Evolutionary conservation across 176 grass and related monocot species (phyloP).

Genomic region (Stipa capillata): DNA sequence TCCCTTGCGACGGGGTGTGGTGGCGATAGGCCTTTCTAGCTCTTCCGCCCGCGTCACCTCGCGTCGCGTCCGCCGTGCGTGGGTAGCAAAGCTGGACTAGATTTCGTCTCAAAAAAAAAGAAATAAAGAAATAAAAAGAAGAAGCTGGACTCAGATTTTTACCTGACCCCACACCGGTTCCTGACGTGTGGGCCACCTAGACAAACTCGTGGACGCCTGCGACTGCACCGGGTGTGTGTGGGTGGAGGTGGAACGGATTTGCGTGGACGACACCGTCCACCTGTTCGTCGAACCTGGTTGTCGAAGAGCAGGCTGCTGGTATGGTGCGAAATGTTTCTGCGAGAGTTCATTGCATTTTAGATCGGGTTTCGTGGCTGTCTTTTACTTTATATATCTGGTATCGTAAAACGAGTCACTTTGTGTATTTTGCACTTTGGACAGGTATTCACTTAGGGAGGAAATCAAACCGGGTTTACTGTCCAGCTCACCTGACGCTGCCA

Average conservation of each 20-base stretch:
- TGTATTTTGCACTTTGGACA: too few species aligned
- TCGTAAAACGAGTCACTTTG: too few species aligned
- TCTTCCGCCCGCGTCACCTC: background rate
- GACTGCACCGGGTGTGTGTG: background rate
- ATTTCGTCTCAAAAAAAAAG: background rate
- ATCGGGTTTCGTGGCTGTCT: too few species aligned
- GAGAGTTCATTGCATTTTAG: too few species aligned
- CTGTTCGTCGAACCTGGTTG: constrained; percentile 11
- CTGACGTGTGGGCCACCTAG: background rate
- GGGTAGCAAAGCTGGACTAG: constrained; percentile 12
- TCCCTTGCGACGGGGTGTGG: background rate
- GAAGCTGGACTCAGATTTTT: background rate
- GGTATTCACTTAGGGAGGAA: too few species aligned
- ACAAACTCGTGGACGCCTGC: constrained; percentile 5
- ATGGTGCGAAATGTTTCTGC: too few species aligned
- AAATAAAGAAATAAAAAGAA: too few species aligned
- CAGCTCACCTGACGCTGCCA: too few species aligned
- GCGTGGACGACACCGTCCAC: constrained; percentile 7
- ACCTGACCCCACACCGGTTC: background rate
- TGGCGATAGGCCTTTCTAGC: constrained; percentile 17
- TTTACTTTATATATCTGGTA: too few species aligned
- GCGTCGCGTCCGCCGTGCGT: background rate
- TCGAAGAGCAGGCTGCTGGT: too few species aligned
- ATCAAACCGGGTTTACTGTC: too few species aligned
- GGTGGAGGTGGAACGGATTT: background rate